phyloP scores from a whole-genome alignment of 331 rosid species.

The Rhamnella rubrinervis region DNA sequence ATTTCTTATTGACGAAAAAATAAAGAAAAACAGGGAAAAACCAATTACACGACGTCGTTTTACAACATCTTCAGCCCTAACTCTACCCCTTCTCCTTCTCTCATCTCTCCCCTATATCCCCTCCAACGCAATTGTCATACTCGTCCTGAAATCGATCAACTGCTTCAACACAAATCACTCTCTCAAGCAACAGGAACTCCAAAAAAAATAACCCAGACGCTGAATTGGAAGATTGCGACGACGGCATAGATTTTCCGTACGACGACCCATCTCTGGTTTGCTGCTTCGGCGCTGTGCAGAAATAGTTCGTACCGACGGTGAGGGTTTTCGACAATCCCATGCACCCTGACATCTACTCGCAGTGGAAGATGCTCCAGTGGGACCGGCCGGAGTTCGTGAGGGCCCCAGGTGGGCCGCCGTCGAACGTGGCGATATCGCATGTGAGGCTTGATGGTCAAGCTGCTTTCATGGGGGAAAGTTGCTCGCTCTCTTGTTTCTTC shows the following conservation, averaged over 20 bases:
- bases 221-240: slow-evolving; percentile 55
- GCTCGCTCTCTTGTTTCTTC: no score
- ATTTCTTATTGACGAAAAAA: no score
- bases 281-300: slow-evolving; percentile 84
- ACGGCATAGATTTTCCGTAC: slow-evolving; percentile 65
- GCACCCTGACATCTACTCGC: slow-evolving; percentile 77
- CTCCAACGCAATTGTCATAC: no score
- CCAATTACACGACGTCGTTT: no score
- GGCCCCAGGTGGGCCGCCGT: slow-evolving; percentile 72
- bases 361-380: slow-evolving; percentile 98
- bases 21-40: no score
- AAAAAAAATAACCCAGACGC: slow-evolving; percentile 14
- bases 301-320: slow-evolving; percentile 77
- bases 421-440: slow-evolving; percentile 85
- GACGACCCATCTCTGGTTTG: slow-evolving; percentile 69
- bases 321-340: slow-evolving; percentile 70
- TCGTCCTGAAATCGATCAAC: no score
- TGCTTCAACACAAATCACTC: no score
- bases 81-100: no score
- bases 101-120: no score
- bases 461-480: slow-evolving; percentile 81
- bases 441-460: slow-evolving; percentile 87
- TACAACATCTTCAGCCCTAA: no score
- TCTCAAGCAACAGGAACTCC: neutral
- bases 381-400: slow-evolving; percentile 88